phyloP scores from a whole-genome alignment of 2,329 filamentous ascomycete species.

The Dactylellina leptospora region DNA sequence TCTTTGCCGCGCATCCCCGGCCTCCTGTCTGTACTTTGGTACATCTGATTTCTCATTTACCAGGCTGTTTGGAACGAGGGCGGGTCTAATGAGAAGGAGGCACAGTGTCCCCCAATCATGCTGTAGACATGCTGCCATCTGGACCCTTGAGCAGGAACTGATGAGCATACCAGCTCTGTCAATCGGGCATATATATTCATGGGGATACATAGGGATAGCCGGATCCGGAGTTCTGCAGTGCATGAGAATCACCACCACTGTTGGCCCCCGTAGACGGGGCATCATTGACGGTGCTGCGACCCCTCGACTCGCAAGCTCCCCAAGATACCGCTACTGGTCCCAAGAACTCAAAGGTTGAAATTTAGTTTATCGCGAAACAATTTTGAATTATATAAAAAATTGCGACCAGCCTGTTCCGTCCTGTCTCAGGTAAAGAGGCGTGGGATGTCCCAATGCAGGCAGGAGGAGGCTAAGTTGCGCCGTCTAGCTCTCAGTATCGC shows the following conservation, averaged over 20 bases:
- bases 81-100: conserved; percentile 43
- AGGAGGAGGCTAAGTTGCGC: conserved; percentile 34
- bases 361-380: background rate
- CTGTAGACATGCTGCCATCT: conserved; percentile 4
- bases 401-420: conserved; percentile 37
- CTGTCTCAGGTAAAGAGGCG: conserved; percentile 44
- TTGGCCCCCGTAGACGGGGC: background rate
- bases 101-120: conserved; percentile 28
- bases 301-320: too few relatives aligned
- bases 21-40: conserved; percentile 18
- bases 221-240: conserved; percentile 19
- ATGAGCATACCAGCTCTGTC: conserved; percentile 33
- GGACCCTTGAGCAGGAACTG: conserved; percentile 22
- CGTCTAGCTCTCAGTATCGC: conserved; percentile 15
- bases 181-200: conserved; percentile 16
- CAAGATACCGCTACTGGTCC: too few relatives aligned
- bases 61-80: background rate
- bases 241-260: background rate
- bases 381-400: background rate
- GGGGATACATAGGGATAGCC: conserved; percentile 14
- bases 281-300: too few relatives aligned
- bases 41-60: conserved; percentile 10
- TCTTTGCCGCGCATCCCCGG: conserved; percentile 44
- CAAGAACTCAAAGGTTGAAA: background rate
- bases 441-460: conserved; percentile 46